Evolutionary conservation across 176 grass and related monocot species (phyloP), one percentile per base, ranked within the genome.

Genomic region (Cocos nucifera): DNA sequence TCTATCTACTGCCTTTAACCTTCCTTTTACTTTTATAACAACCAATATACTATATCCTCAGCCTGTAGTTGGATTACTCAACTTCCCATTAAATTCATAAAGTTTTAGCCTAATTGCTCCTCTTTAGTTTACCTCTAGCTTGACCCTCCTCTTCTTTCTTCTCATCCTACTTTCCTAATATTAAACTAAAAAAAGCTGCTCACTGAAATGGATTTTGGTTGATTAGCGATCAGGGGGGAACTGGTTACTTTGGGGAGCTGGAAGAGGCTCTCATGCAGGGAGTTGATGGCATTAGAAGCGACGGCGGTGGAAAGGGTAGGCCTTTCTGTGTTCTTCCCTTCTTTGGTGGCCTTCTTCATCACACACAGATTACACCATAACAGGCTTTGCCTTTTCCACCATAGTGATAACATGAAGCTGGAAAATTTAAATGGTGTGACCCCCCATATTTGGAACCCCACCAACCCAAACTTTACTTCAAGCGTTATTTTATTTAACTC

Each of bases 201-300:
- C 9, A 2, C 17, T 64, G 15, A 64, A 21, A 64, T 50, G 64
- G 51, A 5, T 48, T 73, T 39, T 24, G 39, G 17, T 51, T 49
- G 7, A 55, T 63, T 23, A 73, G 59, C 63, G 70, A 73, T 39
- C 70, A 73, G 26, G 57, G 62, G 55, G 59, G 19, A 24, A 59
- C 27, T 63, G 50, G 59, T 24, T 63, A 55, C 50, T 56, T 73
- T 44, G 70, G 58, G 19, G 59, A 55, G 26, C 39, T 73, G 58
- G 70, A 73, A 61, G 70, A 73, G 50, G 50, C 58, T 25, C 70
- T 63, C 17, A 15, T 63, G 59, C 59, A 63, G 25, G 58, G 51
- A 73, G 58, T 73, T 54, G 50, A 62, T 54, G 58, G 51, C 51
- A 29, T 73, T 6, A 63, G 19, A 35, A 51, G 59, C 35, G 59